Percentiles rank a stretch among this genome's conserved stretches.
Evolutionary conservation across 2,329 filamentous ascomycete species (phyloP).

Genomic region (Cadophora gregata): DNA sequence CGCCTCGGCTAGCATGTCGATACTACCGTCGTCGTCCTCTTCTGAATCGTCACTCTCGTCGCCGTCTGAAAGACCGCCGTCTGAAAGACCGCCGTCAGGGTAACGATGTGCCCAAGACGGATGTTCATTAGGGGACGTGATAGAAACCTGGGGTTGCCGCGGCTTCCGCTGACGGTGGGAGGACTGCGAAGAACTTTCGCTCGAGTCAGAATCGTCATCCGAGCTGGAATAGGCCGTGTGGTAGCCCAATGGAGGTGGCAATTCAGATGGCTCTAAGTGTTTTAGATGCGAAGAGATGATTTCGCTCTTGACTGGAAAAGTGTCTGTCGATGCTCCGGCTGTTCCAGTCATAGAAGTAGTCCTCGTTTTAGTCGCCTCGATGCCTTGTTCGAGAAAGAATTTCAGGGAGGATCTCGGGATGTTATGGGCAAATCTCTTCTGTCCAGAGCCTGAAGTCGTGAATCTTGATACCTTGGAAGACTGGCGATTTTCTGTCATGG

Average conservation of each 20-base stretch:
- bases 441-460: constrained; percentile 21
- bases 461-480: constrained; percentile 28
- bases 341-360: constrained; percentile 19
- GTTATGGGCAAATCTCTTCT: constrained; percentile 29
- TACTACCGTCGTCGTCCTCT: constrained; percentile 31
- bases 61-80: constrained; percentile 8
- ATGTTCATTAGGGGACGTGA: constrained; percentile 1
- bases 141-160: not conserved
- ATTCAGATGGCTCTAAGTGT: constrained; percentile 30
- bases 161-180: constrained; percentile 17
- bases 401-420: constrained; percentile 33
- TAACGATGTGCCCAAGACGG: not conserved
- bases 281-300: constrained; percentile 28
- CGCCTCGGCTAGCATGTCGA: constrained; percentile 36
- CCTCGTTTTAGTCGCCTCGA: constrained; percentile 2
- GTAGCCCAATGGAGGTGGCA: constrained; percentile 36
- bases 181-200: constrained; percentile 5
- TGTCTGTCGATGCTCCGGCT: not conserved
- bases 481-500: constrained; percentile 12
- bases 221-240: constrained; percentile 25
- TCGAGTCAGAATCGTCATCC: constrained; percentile 26
- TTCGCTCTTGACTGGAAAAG: constrained; percentile 30
- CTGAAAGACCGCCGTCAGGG: constrained; percentile 9
- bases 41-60: constrained; percentile 24
- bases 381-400: constrained; percentile 22